These are phyloP conservation scores for rapeseed (Brassica napus) DNA, from an alignment of 345 rosid genomes.

Conservation along the genomic window DNA sequence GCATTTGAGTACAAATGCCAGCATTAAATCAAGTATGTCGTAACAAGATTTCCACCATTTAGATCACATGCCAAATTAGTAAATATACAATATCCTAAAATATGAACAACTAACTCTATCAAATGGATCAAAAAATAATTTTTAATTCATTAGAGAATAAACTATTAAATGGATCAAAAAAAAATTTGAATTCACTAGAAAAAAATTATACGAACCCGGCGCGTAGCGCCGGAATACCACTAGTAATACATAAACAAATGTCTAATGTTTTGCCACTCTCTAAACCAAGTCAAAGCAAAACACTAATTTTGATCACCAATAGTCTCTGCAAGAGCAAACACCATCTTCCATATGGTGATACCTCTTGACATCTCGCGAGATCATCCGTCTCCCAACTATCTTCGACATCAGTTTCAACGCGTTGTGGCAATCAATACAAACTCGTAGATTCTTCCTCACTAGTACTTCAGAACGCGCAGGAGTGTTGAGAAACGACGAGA, in stretches of 20 bases:
- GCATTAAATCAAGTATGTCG: too few species aligned
- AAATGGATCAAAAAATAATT: too few species aligned
- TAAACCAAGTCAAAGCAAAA: neutral
- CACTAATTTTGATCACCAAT: constrained; percentile 56
- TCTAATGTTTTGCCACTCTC: neutral
- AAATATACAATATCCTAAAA: too few species aligned
- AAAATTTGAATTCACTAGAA: too few species aligned
- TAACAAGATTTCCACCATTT: too few species aligned
- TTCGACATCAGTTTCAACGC: constrained; percentile 72
- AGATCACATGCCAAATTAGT: too few species aligned
- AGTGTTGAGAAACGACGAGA: constrained; percentile 50
- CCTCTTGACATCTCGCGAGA: constrained; percentile 74
- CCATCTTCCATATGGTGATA: constrained; percentile 77
- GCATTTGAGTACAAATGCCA: too few species aligned
- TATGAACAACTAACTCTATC: too few species aligned
- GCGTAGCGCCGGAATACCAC: too few species aligned
- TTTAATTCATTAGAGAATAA: too few species aligned
- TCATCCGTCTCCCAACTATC: constrained; percentile 63
- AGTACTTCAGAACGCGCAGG: constrained; percentile 55
- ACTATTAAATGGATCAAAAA: too few species aligned
- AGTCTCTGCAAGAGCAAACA: constrained; percentile 65
- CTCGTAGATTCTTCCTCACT: constrained; percentile 69
- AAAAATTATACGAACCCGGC: too few species aligned
- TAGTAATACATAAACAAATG: neutral
- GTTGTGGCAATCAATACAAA: constrained; percentile 80